A percentile compares a stretch with the other conserved stretches of the same genome.
These are phyloP conservation scores for Fusarium torreyae DNA, from an alignment of 2,329 filamentous ascomycete genomes.

Conservation along the genomic window DNA sequence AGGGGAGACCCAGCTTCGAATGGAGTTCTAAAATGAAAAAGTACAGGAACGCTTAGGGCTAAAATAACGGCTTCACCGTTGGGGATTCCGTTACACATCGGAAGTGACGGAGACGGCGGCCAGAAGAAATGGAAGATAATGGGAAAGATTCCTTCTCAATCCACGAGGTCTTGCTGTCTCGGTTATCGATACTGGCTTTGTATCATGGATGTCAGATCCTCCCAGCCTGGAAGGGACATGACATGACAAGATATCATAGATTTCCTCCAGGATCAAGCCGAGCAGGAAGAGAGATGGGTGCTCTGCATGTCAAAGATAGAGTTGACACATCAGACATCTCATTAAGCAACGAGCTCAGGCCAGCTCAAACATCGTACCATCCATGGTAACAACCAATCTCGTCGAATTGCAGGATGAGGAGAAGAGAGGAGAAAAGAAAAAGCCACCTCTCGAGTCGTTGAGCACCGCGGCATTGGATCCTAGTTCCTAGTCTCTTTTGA, in stretches of 20 bases:
- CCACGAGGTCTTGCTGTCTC: not conserved
- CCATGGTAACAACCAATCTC: constrained; percentile 4
- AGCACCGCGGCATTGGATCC: constrained; percentile 34
- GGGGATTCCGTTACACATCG: not conserved
- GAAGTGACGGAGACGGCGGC: constrained; percentile 4
- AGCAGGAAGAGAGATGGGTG: constrained; percentile 2
- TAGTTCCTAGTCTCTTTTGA: constrained; percentile 27
- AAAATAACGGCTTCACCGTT: constrained; percentile 7
- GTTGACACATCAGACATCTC: constrained; percentile 25
- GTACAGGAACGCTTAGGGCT: constrained; percentile 4
- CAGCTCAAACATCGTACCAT: constrained; percentile 20
- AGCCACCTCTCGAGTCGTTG: constrained; percentile 23
- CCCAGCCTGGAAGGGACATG: not conserved
- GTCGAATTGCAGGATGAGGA: not conserved
- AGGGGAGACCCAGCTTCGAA: constrained; percentile 46
- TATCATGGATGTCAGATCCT: constrained; percentile 1
- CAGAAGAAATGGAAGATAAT: too few species aligned
- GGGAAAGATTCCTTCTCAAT: too few species aligned
- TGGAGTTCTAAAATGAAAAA: constrained; percentile 12
- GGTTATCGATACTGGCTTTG: constrained; percentile 9
- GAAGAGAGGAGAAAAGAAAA: constrained; percentile 3
- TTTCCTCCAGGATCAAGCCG: not conserved
- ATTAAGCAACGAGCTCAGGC: constrained; percentile 4
- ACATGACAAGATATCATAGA: not conserved
- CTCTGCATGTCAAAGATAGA: constrained; percentile 28